Base-by-base conservation (phyloP, 2,329 filamentous ascomycete species). In the Cyclaneusma minus region DNA sequence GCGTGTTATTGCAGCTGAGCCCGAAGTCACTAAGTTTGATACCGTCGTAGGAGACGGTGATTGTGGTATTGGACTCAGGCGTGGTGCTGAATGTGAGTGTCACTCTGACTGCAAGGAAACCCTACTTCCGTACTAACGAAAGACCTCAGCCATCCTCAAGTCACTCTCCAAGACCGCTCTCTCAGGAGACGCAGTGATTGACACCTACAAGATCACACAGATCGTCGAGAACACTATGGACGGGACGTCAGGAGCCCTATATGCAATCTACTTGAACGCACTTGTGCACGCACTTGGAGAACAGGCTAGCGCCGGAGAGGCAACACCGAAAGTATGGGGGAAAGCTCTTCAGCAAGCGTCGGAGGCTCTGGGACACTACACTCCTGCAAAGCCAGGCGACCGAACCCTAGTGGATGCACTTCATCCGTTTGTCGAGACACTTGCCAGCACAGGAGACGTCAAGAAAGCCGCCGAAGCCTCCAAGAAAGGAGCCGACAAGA, bases 381-480 rank as follows among this genome's bases (percentile, higher is more conserved):
- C 89, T 2, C 85, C 87, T 1, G 89, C 89, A 1, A 71, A 76
- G 28, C 77, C 78, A 0, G 89, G 89, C 15, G 89, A 98, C 48
- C 67, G 89, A 26, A 98, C 89, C 0, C 57, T 95, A 18, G 68
- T 95, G 17, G 89, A 98, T 52, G 84, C 87, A 2, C 59, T 98
- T 25, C 68, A 80, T 35, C 89, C 89, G 2, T 98, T 95, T 47
- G 74, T 91, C 27, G 67, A 82, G 22, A 68, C 64, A 3, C 62
- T 95, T 3, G 60, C 54, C 5, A 52, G 64, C 42, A 73, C 71
- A 1, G 68, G 68, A 9, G 68, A 80, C 45, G 49, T 89, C 12
- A 64, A 68, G 37, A 61, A 71, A 45, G 85, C 89, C 6, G 83
- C 82, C 0, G 60, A 70, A 40, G 83, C 81, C 2, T 76, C 84